Base-by-base conservation (phyloP, 441 rosid species). In the Lepidium campestre region DNA sequence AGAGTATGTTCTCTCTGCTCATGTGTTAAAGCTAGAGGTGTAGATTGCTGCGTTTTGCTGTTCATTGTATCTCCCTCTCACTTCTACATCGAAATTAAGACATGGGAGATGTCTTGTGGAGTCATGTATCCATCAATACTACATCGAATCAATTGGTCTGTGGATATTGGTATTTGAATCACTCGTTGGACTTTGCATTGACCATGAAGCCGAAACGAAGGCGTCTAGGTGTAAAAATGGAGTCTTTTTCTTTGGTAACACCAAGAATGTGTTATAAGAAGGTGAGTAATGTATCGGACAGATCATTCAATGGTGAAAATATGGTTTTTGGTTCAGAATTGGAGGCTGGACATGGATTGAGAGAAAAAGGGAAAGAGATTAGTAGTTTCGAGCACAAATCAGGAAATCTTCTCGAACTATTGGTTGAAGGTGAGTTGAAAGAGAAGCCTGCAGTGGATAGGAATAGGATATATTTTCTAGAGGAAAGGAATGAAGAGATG, bases 401-500 rank as follows among this genome's bases (percentile, higher is more conserved):
- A 29, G 34, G 34, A 29, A 29, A 29, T 29, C 34, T 29, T 29
- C 34, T 29, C 63, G 70, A 68, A 57, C 57, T 74, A 47, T 74
- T 25, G 27, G 62, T 46, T n/a, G 23, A 68, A 0, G 46, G 35
- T 25, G 70, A 12, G 7, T 15, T 50, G 7, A 78, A 63, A 41
- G 46, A 36, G 25, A 70, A 64, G 54, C 3, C 46, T 20, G 5
- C 32, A 31, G 46, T 13, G 39, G 3, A 19, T 56, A 74, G 68
- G 58, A 71, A 40, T 67, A 70, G 70, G 67, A 73, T 79, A 23
- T 79, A 82, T 54, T 80, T 77, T 75, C 74, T 93, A 20, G 94
- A 93, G 80, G 94, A 85, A 78, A 78, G 72, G 49, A 79, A 83
- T 40, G 87, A 77, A 68, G 82, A 80, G 53, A 81, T 78, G 54